A percentile compares a stretch with the other conserved stretches of the same genome.
phyloP scores from a whole-genome alignment of 2,329 filamentous ascomycete species.

The Magnaporthiopsis poae region DNA sequence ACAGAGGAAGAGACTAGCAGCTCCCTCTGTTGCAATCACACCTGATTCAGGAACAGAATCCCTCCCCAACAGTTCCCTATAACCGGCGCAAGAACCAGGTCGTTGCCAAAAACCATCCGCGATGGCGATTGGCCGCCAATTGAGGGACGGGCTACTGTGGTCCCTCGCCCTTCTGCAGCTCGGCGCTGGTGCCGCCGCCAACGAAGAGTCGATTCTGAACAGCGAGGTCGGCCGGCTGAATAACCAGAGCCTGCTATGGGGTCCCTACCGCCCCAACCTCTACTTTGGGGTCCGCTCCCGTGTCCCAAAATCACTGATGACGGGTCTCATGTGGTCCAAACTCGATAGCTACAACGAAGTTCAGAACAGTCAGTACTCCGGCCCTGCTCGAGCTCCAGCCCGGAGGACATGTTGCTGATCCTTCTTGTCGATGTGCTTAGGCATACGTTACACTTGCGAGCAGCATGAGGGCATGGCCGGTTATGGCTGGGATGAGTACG shows the following conservation, averaged over 20 bases:
- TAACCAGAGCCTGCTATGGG: conserved; percentile 89
- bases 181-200: conserved; percentile 14
- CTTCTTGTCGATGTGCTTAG: background rate
- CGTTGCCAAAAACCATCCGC: background rate
- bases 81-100: background rate
- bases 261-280: conserved; percentile 83
- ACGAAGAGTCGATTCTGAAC: conserved; percentile 31
- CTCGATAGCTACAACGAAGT: conserved; percentile 69
- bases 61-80: background rate
- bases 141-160: conserved; percentile 3
- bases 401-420: background rate
- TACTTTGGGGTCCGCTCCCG: conserved; percentile 87
- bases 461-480: conserved; percentile 88
- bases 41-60: background rate
- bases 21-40: background rate
- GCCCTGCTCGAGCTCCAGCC: background rate
- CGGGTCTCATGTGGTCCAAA: conserved; percentile 79
- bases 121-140: conserved; percentile 6
- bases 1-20: background rate
- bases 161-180: conserved; percentile 10
- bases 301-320: conserved; percentile 68
- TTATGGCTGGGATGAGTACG: conserved; percentile 97
- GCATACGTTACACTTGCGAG: conserved; percentile 81
- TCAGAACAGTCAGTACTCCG: conserved; percentile 50
- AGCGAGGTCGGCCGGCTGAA: conserved; percentile 43